Evolutionary conservation across 306 rosid species (phyloP).

Genomic region (Hippophae rhamnoides): DNA sequence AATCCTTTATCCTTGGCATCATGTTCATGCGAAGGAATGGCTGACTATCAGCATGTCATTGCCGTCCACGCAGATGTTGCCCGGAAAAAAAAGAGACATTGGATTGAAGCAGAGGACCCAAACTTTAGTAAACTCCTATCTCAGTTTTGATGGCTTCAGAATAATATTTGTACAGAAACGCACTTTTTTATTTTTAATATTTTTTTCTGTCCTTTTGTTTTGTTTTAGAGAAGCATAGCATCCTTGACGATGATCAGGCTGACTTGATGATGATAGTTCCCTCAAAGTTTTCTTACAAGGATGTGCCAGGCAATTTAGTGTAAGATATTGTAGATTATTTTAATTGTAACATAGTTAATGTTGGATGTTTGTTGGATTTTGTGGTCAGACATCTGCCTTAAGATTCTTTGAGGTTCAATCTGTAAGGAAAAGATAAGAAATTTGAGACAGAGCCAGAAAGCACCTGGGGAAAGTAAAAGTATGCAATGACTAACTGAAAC

Average conservation of each 20-base stretch:
- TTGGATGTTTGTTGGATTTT: neutral
- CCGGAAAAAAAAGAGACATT: constrained; percentile 46
- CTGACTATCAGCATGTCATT: constrained; percentile 84
- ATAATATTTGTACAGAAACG: too few relatives aligned
- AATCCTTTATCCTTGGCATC: constrained; percentile 7
- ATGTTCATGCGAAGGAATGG: constrained; percentile 57
- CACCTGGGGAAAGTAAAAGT: too few relatives aligned
- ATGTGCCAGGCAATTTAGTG: constrained; percentile 76
- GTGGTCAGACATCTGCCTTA: neutral
- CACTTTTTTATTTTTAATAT: neutral
- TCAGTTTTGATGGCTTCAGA: constrained; percentile 6
- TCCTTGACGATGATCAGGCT: constrained; percentile 56
- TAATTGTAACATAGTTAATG: constrained; percentile 3
- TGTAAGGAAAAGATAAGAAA: too few relatives aligned
- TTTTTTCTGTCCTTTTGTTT: constrained; percentile 9
- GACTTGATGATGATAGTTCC: constrained; percentile 79
- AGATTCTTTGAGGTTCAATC: too few relatives aligned
- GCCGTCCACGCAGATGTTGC: constrained; percentile 75
- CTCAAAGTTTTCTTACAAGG: constrained; percentile 62
- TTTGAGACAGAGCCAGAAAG: too few relatives aligned
- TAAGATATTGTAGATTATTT: constrained; percentile 25
- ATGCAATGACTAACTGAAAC: too few relatives aligned
- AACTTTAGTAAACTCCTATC: constrained; percentile 39
- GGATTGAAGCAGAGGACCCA: constrained; percentile 52
- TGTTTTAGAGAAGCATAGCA: constrained; percentile 44